Evolutionary conservation across 257 asterid species (phyloP).

Genomic region (Ilex aquifolium): DNA sequence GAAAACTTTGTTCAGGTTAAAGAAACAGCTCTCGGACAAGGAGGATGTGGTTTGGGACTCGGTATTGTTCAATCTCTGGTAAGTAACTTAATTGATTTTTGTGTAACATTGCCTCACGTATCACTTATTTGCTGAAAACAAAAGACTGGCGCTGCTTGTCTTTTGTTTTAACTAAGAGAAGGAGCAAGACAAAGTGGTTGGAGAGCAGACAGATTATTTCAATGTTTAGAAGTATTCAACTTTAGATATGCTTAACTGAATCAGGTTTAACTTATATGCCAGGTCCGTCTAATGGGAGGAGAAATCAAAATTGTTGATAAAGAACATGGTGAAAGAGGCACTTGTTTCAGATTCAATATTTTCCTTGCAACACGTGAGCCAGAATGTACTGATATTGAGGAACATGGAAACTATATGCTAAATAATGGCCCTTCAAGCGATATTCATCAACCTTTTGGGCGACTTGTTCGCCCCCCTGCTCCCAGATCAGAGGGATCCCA

Average conservation of each 20-base stretch:
- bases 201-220: too few relatives aligned
- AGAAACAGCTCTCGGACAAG: slow-evolving; percentile 38
- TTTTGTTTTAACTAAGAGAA: too few relatives aligned
- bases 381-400: slow-evolving; percentile 1
- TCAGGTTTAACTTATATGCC: not conserved
- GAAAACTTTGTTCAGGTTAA: slow-evolving; percentile 78
- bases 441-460: slow-evolving; percentile 18
- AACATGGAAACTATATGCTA: slow-evolving; percentile 25
- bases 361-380: slow-evolving; percentile 16
- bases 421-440: slow-evolving; percentile 7
- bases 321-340: slow-evolving; percentile 48
- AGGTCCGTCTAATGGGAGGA: slow-evolving; percentile 82
- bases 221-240: too few relatives aligned
- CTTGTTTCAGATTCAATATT: slow-evolving; percentile 48
- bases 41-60: slow-evolving; percentile 80
- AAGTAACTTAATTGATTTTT: not conserved
- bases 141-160: too few relatives aligned
- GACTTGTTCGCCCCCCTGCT: slow-evolving; percentile 16
- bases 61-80: slow-evolving; percentile 86
- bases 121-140: too few relatives aligned
- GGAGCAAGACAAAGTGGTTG: too few relatives aligned
- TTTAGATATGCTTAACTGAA: not conserved
- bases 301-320: slow-evolving; percentile 59
- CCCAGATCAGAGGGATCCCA: slow-evolving; percentile 41
- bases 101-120: too few relatives aligned